Base-by-base conservation (phyloP, 1,139 yeast species). In the Yamadazyma sp. region DNA sequence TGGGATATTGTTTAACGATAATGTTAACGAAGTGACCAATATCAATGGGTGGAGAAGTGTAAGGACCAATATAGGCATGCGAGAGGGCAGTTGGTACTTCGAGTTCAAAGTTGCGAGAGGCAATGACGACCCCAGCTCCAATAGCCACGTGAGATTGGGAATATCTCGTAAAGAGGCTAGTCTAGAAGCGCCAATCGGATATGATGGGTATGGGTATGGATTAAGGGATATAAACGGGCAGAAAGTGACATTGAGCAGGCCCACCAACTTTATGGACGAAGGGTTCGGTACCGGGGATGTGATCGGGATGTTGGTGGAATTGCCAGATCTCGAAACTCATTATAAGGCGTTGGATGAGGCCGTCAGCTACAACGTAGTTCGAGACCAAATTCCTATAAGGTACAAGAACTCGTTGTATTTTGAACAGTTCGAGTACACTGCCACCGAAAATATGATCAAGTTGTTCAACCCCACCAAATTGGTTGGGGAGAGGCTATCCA, bases 131-230 rank as follows among this genome's bases (percentile, higher is more conserved):
- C 5, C 20, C 14, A 26, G 17, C 11, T 5, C 31, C 16, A 58
- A 58, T 34, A 58, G 76, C 39, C 95, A 91, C 58, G 91, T 91
- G 1, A 63, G 98, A 27, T 56, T 91, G 18, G 99, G 99, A 0
- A 53, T 91, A 33, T 84, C 84, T 0, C 67, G 98, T 41, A 73
- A 87, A 48, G 98, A 92, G 55, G 95, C 96, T 1, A 79, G 89
- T 39, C 63, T 91, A 36, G 97, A 92, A 50, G 96, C 96, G 0
- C 98, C 99, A 0, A 92, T 91, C 8, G 99, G 99, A 4, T 87
- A 79, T 55, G 98, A 92, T 60, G 94, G 91, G 0, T 92, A 89
- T 62, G 92, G 97, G 0, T 92, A 94, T 59, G 97, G 96, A 1
- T 56, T 92, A 9, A 69, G 98, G 44, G 98, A 91, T 61, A 74